Evolutionary conservation across 2,329 filamentous ascomycete genomes (phyloP).

Genomic region (Verticillium isaacii): DNA sequence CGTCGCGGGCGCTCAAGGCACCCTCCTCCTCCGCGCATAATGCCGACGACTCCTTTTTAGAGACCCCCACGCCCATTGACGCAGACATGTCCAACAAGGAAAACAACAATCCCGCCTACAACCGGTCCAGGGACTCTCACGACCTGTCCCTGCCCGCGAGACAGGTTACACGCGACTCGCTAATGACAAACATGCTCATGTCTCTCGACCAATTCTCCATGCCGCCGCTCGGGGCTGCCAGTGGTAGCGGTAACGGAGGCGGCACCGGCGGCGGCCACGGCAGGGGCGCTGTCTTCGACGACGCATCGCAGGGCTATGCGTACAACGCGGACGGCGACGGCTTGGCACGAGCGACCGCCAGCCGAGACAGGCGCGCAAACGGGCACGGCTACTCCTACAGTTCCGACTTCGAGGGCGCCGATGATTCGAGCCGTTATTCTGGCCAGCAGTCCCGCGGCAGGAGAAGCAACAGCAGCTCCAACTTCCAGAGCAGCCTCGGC

Average conservation of each 20-base stretch:
- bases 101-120: slow-evolving; percentile 19
- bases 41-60: slow-evolving; percentile 30
- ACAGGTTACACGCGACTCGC: slow-evolving; percentile 78
- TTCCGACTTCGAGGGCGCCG: slow-evolving; percentile 57
- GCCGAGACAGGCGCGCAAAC: slow-evolving; percentile 15
- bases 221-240: slow-evolving; percentile 16
- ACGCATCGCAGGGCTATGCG: slow-evolving; percentile 6
- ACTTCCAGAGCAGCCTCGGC: slow-evolving; percentile 55
- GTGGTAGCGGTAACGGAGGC: slow-evolving; percentile 1
- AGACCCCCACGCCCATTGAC: slow-evolving; percentile 31
- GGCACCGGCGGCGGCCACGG: neutral
- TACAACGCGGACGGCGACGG: slow-evolving; percentile 11
- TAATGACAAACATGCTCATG: slow-evolving; percentile 92
- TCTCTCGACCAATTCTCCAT: slow-evolving; percentile 81
- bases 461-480: slow-evolving; percentile 78
- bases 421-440: slow-evolving; percentile 51
- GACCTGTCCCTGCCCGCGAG: slow-evolving; percentile 77
- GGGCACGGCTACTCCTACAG: slow-evolving; percentile 39
- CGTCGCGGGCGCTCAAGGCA: slow-evolving; percentile 24
- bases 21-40: slow-evolving; percentile 16
- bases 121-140: slow-evolving; percentile 62
- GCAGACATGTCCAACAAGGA: slow-evolving; percentile 26
- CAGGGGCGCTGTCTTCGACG: slow-evolving; percentile 6
- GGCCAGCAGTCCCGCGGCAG: slow-evolving; percentile 51
- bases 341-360: slow-evolving; percentile 5